phyloP scores from a whole-genome alignment of 1,139 yeast species.

The Pneumocystis carinii region DNA sequence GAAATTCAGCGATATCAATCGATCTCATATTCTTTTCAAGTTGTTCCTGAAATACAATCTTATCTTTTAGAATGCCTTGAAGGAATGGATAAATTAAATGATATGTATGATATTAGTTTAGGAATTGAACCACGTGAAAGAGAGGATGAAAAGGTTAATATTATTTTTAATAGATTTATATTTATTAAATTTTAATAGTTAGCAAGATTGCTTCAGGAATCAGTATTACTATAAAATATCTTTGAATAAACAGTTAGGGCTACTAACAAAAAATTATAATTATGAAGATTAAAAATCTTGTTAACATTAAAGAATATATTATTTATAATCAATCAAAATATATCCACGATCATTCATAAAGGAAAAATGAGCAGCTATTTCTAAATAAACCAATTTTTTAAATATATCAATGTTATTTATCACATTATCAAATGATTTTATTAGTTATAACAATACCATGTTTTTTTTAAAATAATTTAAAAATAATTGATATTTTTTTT shows the following conservation, averaged over 20 bases:
- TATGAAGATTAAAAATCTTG: too few species aligned
- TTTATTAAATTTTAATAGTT: slow-evolving; percentile 2
- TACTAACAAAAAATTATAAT: too few species aligned
- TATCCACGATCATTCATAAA: too few species aligned
- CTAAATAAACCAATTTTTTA: too few species aligned
- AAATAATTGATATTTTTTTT: background rate
- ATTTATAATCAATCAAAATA: too few species aligned
- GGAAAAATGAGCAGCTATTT: too few species aligned
- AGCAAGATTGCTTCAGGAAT: slow-evolving; percentile 16
- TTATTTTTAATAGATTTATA: background rate
- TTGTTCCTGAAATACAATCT: slow-evolving; percentile 50
- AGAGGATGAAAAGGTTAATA: slow-evolving; percentile 15
- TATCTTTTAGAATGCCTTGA: slow-evolving; percentile 16
- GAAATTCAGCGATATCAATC: slow-evolving; percentile 63
- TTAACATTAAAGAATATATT: too few species aligned
- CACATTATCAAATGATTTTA: background rate
- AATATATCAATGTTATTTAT: too few species aligned
- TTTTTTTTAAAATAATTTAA: background rate
- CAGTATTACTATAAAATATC: slow-evolving; percentile 14
- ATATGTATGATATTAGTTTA: slow-evolving; percentile 16
- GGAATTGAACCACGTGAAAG: slow-evolving; percentile 17
- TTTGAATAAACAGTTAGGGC: background rate
- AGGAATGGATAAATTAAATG: slow-evolving; percentile 13
- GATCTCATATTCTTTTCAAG: slow-evolving; percentile 48
- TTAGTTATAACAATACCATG: too few species aligned